Percentiles rank a stretch among this genome's conserved stretches.
phyloP scores from a whole-genome alignment of 108 stramenopile species.

The Licmophora abbreviata region DNA sequence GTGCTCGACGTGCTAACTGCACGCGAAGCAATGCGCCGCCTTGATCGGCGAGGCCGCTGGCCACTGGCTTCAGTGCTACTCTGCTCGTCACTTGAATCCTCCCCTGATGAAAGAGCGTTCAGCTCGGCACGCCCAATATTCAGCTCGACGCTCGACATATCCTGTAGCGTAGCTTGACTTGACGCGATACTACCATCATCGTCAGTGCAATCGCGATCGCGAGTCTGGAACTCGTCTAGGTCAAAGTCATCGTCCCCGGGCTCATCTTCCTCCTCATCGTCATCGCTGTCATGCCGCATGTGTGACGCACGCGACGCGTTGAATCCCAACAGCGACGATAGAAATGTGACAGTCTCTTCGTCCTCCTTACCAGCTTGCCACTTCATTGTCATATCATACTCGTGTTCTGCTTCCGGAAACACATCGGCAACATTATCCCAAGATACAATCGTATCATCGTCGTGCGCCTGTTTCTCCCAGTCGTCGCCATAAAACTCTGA shows the following conservation, averaged over 20 bases:
- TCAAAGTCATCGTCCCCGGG: slow-evolving; percentile 30
- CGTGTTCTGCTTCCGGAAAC: slow-evolving; percentile 64
- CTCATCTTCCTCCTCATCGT: slow-evolving; percentile 13
- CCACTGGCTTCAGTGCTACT: not conserved
- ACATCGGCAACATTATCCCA: slow-evolving; percentile 67
- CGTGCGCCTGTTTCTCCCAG: slow-evolving; percentile 19
- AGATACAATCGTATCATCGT: slow-evolving; percentile 19
- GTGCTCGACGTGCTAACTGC: not conserved
- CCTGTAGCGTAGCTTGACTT: slow-evolving; percentile 30
- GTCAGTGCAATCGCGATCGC: slow-evolving; percentile 17
- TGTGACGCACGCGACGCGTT: slow-evolving; percentile 3
- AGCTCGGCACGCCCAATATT: slow-evolving; percentile 66
- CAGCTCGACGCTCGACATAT: slow-evolving; percentile 39
- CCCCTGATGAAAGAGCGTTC: slow-evolving; percentile 52
- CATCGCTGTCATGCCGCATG: not conserved
- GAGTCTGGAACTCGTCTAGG: slow-evolving; percentile 5
- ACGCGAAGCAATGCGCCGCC: not conserved
- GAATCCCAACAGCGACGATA: slow-evolving; percentile 37
- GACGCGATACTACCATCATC: slow-evolving; percentile 27
- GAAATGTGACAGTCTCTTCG: slow-evolving; percentile 35
- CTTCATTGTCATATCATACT: slow-evolving; percentile 39
- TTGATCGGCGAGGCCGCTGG: not conserved
- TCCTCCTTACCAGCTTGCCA: slow-evolving; percentile 40
- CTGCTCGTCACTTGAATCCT: slow-evolving; percentile 2
- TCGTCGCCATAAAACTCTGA: slow-evolving; percentile 51